Base-by-base conservation (phyloP, 352 stramenopile genomes). In the Phytophthora sansomeana region DNA sequence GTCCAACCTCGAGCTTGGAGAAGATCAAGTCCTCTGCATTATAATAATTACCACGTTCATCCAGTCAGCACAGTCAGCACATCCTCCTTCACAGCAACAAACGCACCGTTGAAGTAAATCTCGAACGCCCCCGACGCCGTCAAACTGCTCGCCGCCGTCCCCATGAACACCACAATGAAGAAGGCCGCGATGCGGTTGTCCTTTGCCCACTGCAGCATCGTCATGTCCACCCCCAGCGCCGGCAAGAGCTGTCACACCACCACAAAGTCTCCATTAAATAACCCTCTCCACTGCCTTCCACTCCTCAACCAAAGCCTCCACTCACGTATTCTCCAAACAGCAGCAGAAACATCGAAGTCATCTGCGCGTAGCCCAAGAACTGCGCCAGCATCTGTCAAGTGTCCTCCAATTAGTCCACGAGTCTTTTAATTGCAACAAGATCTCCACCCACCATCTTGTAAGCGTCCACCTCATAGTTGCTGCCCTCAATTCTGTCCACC, bases 61-160 rank as follows among this genome's bases (percentile, higher is more conserved):
- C 58, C 46, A 74, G 47, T n/a, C 57, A 32, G 7, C 13, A 57
- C 8, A 54, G 6, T 14, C 50, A n/a, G n/a, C 7, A 58, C 4
- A 24, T n/a, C 21, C 49, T 21, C 19, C 16, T 29, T 11, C 16
- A n/a, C 13, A 36, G n/a, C 19, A 7, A 39, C n/a, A 16, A 39
- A 41, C 46, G 17, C 19, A 95, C 87, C 80, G 52, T 95, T 93
- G 41, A 90, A 92, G 59, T 84, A 92, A 29, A 95, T 83, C 70
- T 95, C 87, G 24, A 95, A 95, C 8, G 85, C 87, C 10, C 87
- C 87, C 1, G 85, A 83, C 11, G 87, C 82, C 42, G 89, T 68
- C 49, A 95, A 75, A 16, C 70, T 75, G 53, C 88, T 85, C 4
- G 87, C 87, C 10, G 87, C 33, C 0, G 78, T 80, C 6, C 87